phyloP scores from a whole-genome alignment of 2,329 filamentous ascomycete genomes.

The Didymella lethalis region DNA sequence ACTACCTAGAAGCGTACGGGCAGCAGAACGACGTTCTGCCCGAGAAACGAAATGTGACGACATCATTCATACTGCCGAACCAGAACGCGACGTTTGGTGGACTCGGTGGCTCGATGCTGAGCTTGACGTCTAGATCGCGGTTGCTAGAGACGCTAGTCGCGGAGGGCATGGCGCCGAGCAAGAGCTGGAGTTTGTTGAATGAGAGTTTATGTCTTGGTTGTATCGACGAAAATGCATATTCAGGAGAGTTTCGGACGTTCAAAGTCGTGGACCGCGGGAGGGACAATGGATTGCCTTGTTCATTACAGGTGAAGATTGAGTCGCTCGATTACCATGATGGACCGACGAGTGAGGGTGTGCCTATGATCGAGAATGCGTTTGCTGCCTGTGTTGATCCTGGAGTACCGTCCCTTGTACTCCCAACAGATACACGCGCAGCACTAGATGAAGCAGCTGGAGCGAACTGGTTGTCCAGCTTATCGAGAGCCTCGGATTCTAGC shows the following conservation, averaged over 20 bases:
- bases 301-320: constrained; percentile 26
- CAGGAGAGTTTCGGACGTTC: constrained; percentile 22
- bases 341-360: constrained; percentile 19
- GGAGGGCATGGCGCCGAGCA: constrained; percentile 20
- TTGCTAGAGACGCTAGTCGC: constrained; percentile 11
- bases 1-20: constrained; percentile 23
- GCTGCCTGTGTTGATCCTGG: constrained; percentile 32
- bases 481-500: not conserved
- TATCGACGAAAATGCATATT: constrained; percentile 11
- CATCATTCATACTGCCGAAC: constrained; percentile 22
- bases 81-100: constrained; percentile 21
- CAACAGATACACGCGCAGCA: constrained; percentile 7
- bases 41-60: constrained; percentile 13
- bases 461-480: not conserved
- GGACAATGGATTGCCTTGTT: constrained; percentile 23
- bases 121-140: constrained; percentile 25
- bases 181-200: constrained; percentile 26
- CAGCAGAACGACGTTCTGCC: constrained; percentile 13
- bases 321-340: constrained; percentile 25
- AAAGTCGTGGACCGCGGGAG: constrained; percentile 18
- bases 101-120: constrained; percentile 21
- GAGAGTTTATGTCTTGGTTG: constrained; percentile 28
- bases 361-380: constrained; percentile 23
- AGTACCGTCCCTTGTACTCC: constrained; percentile 24
- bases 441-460: constrained; percentile 11